phyloP scores from a whole-genome alignment of 805 yeast species.

The Kodamaea neixiangensis region DNA sequence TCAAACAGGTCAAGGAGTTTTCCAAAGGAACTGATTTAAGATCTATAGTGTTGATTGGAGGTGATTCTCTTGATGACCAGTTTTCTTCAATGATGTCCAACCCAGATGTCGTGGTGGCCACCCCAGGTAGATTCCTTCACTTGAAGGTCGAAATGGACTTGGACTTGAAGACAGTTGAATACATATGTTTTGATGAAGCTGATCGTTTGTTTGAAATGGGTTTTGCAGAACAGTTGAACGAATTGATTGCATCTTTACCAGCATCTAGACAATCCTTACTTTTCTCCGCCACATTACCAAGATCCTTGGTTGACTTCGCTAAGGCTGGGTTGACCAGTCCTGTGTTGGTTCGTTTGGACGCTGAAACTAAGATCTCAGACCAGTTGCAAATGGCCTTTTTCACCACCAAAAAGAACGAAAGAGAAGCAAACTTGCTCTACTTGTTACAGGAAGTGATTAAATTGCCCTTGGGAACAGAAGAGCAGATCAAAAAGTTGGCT shows the following conservation, averaged over 20 bases:
- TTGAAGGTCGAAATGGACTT: slow-evolving; percentile 93
- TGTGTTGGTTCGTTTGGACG: slow-evolving; percentile 86
- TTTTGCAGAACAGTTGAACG: slow-evolving; percentile 89
- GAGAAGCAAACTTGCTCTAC: slow-evolving; percentile 82
- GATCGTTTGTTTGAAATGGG: slow-evolving; percentile 97
- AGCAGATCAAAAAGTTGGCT: slow-evolving; percentile 58
- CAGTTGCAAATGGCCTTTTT: slow-evolving; percentile 88
- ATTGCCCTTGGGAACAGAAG: slow-evolving; percentile 76
- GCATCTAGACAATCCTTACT: slow-evolving; percentile 80
- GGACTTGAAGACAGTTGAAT: slow-evolving; percentile 80
- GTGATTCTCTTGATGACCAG: slow-evolving; percentile 98
- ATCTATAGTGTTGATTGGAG: slow-evolving; percentile 85
- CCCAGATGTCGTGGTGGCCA: slow-evolving; percentile 94
- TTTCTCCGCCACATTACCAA: slow-evolving; percentile 94
- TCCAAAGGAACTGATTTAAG: slow-evolving; percentile 81
- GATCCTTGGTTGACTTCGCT: slow-evolving; percentile 91
- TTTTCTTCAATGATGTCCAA: slow-evolving; percentile 88
- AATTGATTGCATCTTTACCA: slow-evolving; percentile 81
- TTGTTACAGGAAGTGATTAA: slow-evolving; percentile 82
- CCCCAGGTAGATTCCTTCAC: slow-evolving; percentile 97
- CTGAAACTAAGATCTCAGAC: slow-evolving; percentile 89
- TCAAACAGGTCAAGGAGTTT: slow-evolving; percentile 85
- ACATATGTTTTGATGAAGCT: slow-evolving; percentile 95
- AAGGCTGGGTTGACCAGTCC: slow-evolving; percentile 95
- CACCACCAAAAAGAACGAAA: slow-evolving; percentile 75